phyloP scores from a whole-genome alignment of 352 stramenopile species.

The Pythium myriotylum region DNA sequence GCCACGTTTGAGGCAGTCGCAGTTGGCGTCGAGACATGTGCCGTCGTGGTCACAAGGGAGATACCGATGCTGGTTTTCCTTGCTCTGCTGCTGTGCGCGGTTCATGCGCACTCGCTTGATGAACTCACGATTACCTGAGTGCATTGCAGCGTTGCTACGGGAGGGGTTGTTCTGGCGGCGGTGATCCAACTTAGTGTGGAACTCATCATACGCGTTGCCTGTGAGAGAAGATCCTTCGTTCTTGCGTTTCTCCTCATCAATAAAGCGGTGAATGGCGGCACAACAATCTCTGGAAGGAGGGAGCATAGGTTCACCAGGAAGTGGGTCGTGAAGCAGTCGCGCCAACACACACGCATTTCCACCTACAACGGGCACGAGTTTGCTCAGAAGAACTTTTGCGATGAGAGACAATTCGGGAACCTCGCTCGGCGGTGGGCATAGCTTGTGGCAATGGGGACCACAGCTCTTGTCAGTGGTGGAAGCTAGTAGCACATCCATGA shows the following conservation, averaged over 20 bases:
- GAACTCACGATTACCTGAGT: conserved; percentile 34
- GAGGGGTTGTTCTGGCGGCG: conserved; percentile 8
- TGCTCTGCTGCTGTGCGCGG: conserved; percentile 37
- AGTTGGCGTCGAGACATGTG: conserved; percentile 42
- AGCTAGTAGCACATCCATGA: conserved; percentile 26
- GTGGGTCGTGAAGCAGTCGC: conserved; percentile 1
- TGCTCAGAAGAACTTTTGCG: conserved; percentile 51
- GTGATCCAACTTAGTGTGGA: conserved; percentile 16
- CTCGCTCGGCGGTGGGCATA: not conserved
- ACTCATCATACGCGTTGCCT: not conserved
- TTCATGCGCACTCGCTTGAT: conserved; percentile 44
- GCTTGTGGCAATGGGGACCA: conserved; percentile 45
- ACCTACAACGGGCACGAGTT: conserved; percentile 42
- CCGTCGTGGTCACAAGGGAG: conserved; percentile 64
- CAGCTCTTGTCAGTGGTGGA: conserved; percentile 33
- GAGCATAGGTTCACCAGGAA: too few relatives aligned
- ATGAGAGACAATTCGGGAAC: conserved; percentile 27
- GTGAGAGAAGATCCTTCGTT: not conserved
- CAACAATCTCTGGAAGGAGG: conserved; percentile 7
- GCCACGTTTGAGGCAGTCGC: conserved; percentile 51
- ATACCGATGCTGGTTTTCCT: conserved; percentile 58
- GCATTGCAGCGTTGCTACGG: conserved; percentile 12
- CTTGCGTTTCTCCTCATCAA: conserved; percentile 12
- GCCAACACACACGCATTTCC: conserved; percentile 32
- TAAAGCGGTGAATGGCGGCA: conserved; percentile 14